phyloP scores from a whole-genome alignment of 2,329 filamentous ascomycete species.

The Pyrenophora tritici-repentis region DNA sequence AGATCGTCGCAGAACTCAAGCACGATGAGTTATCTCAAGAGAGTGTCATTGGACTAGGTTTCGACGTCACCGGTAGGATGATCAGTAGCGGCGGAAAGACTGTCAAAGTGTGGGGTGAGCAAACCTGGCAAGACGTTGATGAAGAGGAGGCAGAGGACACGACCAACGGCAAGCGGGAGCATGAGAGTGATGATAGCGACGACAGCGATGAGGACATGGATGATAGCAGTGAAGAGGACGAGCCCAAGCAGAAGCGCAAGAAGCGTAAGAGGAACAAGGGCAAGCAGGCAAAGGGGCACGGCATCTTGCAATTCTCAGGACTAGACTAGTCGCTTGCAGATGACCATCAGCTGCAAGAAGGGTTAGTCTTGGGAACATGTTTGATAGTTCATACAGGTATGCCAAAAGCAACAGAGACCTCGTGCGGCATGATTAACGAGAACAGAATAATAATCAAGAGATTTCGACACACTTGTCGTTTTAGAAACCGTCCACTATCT shows the following conservation, averaged over 20 bases:
- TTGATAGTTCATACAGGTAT: constrained; percentile 1
- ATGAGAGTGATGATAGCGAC: constrained; percentile 21
- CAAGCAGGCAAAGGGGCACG: constrained; percentile 40
- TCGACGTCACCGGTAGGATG: constrained; percentile 84
- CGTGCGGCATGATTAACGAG: not conserved
- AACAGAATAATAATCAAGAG: not conserved
- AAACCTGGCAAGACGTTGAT: constrained; percentile 57
- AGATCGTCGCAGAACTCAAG: constrained; percentile 68
- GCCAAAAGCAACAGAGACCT: not conserved
- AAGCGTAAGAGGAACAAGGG: constrained; percentile 51
- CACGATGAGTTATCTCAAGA: constrained; percentile 79
- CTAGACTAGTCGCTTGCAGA: constrained; percentile 27
- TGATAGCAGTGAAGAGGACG: constrained; percentile 53
- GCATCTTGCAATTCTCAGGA: constrained; percentile 45
- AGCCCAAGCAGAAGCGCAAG: constrained; percentile 48
- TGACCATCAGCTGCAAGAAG: not conserved
- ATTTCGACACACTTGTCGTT: no score
- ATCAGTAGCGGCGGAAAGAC: constrained; percentile 85
- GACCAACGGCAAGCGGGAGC: constrained; percentile 48
- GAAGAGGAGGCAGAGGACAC: constrained; percentile 58
- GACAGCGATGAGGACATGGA: constrained; percentile 49
- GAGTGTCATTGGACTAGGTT: constrained; percentile 78
- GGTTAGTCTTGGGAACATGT: not conserved
- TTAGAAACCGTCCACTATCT: no score
- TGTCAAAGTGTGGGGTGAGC: constrained; percentile 88